Evolutionary conservation across 2,329 filamentous ascomycete genomes (phyloP), one percentile per base, ranked within the genome.

Genomic region (Shiraia bambusicola): DNA sequence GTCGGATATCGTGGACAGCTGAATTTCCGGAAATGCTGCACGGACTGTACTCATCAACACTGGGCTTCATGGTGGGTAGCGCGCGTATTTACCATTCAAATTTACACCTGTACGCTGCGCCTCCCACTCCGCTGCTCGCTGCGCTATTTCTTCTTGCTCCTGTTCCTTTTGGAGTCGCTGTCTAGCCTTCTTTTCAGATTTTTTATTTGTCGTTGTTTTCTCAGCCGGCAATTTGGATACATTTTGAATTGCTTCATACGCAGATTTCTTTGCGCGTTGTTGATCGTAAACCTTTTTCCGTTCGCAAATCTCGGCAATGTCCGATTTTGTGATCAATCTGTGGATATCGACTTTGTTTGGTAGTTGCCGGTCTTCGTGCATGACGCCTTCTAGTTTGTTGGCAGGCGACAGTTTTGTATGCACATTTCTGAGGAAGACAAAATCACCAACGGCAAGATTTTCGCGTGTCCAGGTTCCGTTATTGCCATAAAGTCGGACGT

Each of bases 361-460:
- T 50, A 69, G 72, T 1, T 56, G 54, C 5, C 68, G 68, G 54
- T 93, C 87, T 37, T 76, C 75, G 51, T 85, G 82, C 15, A 95
- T 66, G 38, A 74, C 80, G 2, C 87, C 91, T 65, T 95, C 90
- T 0, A 95, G 71, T 44, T 79, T 78, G 3, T 66, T 61, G 17
- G 65, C 72, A 33, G 76, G 72, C 5, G 65, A 62, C 6, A 56
- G 70, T 49, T 84, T 88, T 49, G 89, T 76, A 14, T 84, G 84
- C 3, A 95, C 75, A 56, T 96, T 95, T 15, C 73, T 76, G 5
- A 96, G 66, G 3, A 69, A 69, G 2, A 95, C 70, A 74, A 85
- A 84, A 16, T 81, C 72, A 3, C 80, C 79, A n/a, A 71, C 65
- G 2, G 74, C 69, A 17, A 93, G 70, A 6, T 80, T 65, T 1